Evolutionary conservation across 805 yeast genomes (phyloP).

Genomic region (Saturnispora zaruensis): DNA sequence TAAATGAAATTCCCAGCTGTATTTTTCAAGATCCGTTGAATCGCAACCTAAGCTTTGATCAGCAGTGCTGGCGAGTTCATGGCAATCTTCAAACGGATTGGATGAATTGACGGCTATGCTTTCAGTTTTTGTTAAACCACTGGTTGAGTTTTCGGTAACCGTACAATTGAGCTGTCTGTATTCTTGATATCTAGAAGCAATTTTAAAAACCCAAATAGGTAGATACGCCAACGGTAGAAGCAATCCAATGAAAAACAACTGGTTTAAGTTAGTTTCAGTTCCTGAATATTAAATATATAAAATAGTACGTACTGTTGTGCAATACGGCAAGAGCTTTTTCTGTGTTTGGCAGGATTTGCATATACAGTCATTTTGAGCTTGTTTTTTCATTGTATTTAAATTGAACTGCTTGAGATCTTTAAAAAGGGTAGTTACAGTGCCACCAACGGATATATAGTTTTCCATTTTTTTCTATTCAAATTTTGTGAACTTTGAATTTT

Average conservation of each 20-base stretch:
- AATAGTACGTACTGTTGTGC: conserved; percentile 8
- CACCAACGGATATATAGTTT: conserved; percentile 5
- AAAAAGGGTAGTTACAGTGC: conserved; percentile 1
- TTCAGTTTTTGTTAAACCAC: neutral
- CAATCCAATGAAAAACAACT: conserved; percentile 12
- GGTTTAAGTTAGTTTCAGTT: neutral
- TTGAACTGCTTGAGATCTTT: neutral
- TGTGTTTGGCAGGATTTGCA: conserved; percentile 10
- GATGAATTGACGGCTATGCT: neutral
- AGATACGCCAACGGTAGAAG: conserved; percentile 8
- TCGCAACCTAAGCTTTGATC: neutral
- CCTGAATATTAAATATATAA: neutral
- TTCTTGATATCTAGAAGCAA: conserved; percentile 2
- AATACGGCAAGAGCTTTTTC: conserved; percentile 3
- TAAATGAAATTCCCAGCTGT: neutral
- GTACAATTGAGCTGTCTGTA: neutral
- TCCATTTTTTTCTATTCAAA: neutral
- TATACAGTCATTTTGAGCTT: neutral
- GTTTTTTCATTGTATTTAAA: neutral
- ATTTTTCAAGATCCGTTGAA: neutral
- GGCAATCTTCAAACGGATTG: conserved; percentile 4
- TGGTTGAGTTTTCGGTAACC: neutral
- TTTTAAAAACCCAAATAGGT: conserved; percentile 5
- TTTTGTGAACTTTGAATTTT: neutral
- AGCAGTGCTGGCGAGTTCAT: neutral